Percentiles rank a stretch among this genome's conserved stretches.
These are phyloP conservation scores for Metschnikowia lochheadii DNA, from an alignment of 805 yeast genomes.

Conservation along the genomic window DNA sequence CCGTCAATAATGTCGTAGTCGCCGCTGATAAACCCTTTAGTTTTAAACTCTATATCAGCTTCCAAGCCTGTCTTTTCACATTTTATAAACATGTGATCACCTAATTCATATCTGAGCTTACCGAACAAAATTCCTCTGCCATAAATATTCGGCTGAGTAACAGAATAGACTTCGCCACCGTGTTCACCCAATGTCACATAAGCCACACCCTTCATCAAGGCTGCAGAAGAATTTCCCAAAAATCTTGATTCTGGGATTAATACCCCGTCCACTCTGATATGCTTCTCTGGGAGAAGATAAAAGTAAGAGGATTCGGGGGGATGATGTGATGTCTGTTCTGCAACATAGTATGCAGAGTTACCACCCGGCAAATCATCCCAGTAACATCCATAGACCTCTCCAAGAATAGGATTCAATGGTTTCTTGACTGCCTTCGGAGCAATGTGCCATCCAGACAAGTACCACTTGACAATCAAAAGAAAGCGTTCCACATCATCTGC, in stretches of 20 bases:
- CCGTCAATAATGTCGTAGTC: conserved; percentile 89
- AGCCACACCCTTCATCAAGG: conserved; percentile 91
- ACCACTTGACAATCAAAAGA: conserved; percentile 76
- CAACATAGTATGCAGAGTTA: conserved; percentile 69
- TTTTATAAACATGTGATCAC: conserved; percentile 81
- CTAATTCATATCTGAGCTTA: conserved; percentile 81
- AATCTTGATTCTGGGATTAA: conserved; percentile 84
- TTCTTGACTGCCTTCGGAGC: conserved; percentile 98
- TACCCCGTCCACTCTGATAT: conserved; percentile 84
- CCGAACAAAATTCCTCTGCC: conserved; percentile 94
- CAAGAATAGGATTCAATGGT: conserved; percentile 91
- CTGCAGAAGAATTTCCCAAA: conserved; percentile 94
- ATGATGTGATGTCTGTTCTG: conserved; percentile 97
- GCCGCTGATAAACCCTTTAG: conserved; percentile 91
- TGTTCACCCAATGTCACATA: conserved; percentile 64
- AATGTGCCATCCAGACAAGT: conserved; percentile 94
- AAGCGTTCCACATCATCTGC: conserved; percentile 66
- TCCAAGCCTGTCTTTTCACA: conserved; percentile 55
- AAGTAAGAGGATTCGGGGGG: conserved; percentile 97
- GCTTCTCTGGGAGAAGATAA: conserved; percentile 74
- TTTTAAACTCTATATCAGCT: conserved; percentile 88
- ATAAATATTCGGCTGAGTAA: conserved; percentile 95
- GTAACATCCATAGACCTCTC: conserved; percentile 85
- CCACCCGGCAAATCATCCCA: conserved; percentile 81
- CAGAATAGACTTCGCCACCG: conserved; percentile 63